Evolutionary conservation across 1,139 yeast species (phyloP).

Genomic region (Starmera stellimalicola): DNA sequence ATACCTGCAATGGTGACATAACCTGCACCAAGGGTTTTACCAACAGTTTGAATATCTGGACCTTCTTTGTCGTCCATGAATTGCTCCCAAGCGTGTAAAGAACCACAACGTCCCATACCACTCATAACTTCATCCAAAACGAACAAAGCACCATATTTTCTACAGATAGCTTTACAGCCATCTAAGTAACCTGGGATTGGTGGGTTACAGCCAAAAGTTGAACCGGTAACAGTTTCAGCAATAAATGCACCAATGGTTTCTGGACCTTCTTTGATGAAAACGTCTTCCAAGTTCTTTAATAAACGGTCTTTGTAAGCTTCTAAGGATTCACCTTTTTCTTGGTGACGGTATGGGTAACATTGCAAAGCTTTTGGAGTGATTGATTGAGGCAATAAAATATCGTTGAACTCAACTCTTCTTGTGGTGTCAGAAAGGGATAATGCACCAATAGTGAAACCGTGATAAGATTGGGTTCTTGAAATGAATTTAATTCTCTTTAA

Average conservation of each 20-base stretch:
- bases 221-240: conserved; percentile 49
- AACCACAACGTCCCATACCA: conserved; percentile 50
- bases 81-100: conserved; percentile 44
- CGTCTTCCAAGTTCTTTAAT: conserved; percentile 37
- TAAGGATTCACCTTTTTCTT: conserved; percentile 35
- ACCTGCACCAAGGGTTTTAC: conserved; percentile 59
- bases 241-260: conserved; percentile 44
- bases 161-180: conserved; percentile 42
- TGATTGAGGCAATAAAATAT: conserved; percentile 31
- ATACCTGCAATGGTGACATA: conserved; percentile 55
- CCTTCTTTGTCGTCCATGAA: conserved; percentile 36
- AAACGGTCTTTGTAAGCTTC: conserved; percentile 40
- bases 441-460: conserved; percentile 50
- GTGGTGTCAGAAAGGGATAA: conserved; percentile 38
- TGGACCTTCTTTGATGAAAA: conserved; percentile 41
- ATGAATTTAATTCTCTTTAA: conserved; percentile 40
- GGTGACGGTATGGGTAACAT: conserved; percentile 41
- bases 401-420: conserved; percentile 33
- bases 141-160: conserved; percentile 49
- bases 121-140: conserved; percentile 61
- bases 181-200: conserved; percentile 50
- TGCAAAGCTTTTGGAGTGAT: conserved; percentile 37
- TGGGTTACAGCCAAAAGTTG: conserved; percentile 46
- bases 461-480: conserved; percentile 46
- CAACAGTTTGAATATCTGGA: conserved; percentile 54